phyloP scores from a whole-genome alignment of 2,329 filamentous ascomycete species.

The Ophiocordyceps camponoti-floridani region DNA sequence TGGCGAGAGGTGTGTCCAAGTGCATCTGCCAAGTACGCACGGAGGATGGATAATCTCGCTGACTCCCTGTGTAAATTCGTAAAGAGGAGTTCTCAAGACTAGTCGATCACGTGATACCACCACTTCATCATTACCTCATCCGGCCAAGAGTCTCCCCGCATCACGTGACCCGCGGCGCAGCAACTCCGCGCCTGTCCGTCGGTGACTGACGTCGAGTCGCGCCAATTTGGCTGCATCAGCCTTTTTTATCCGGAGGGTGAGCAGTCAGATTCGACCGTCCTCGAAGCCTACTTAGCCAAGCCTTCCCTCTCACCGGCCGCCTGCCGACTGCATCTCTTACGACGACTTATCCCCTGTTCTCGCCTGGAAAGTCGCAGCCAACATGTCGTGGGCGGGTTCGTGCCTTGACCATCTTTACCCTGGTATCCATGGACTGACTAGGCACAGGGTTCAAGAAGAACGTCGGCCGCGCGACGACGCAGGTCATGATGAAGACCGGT shows the following conservation, averaged over 20 bases:
- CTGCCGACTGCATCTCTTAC: neutral
- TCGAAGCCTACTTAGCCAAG: too few relatives aligned
- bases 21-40: too few relatives aligned
- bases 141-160: neutral
- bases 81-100: too few relatives aligned
- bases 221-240: conserved; percentile 15
- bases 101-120: too few relatives aligned
- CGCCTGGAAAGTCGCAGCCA: conserved; percentile 1
- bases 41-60: too few relatives aligned
- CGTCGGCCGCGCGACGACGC: conserved; percentile 95
- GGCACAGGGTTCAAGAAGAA: conserved; percentile 52
- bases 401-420: conserved; percentile 7
- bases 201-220: conserved; percentile 11
- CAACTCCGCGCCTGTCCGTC: neutral
- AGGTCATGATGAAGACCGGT: conserved; percentile 99
- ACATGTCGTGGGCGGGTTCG: conserved; percentile 56
- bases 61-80: too few relatives aligned
- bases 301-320: too few relatives aligned
- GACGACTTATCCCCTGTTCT: neutral
- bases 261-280: neutral
- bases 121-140: neutral
- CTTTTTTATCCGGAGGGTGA: neutral
- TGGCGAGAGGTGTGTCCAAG: too few relatives aligned
- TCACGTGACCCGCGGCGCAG: conserved; percentile 3
- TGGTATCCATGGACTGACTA: conserved; percentile 11